Base-by-base conservation (phyloP, 2,329 filamentous ascomycete genomes). In the Pseudogymnoascus sp. region DNA sequence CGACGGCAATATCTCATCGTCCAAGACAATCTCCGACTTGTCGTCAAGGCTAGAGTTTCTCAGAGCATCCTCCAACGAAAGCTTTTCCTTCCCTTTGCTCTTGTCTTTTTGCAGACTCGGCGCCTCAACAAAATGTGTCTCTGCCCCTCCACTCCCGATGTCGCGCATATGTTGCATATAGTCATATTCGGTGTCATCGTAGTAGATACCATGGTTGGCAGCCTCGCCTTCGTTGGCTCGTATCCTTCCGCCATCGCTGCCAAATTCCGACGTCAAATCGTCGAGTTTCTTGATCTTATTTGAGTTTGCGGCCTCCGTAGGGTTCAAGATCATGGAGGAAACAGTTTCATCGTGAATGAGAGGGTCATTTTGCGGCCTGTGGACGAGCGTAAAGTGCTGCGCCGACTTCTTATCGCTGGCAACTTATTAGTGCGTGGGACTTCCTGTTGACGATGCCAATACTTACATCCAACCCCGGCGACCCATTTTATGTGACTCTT, bases 121-220 rank as follows among this genome's bases (percentile, higher is more conserved):
- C n/a, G 83, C 81, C 67, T 97, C 91, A 38, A 99, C 82, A 71
- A 96, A 97, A 57, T 92, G 86, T 30, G 88, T 84, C 61, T 91
- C 87, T 30, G 89, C 89, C 2, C 71, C 70, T 2, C 79, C 90
- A 43, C 78, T 74, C 62, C 87, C 87, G n/a, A 99, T 77, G 68
- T 97, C 94, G 61, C 91, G 88, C 81, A 99, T 79, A 75, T 99
- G 94, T 75, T 99, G 94, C 94, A 99, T 99, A 77, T 99, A 99
- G 75, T 99, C 94, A 76, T 99, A 99, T 70, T 90, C 84, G 65
- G 90, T 88, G 75, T 99, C 94, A 75, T 99, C 95, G 74, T 82
- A 99, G 79, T 89, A 99, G 65, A 99, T 84, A 65, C 94, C 94
- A 75, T 97, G 85, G 73, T 89, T 90, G 67, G 95, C 94, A 7